Conservation (phyloP, 2,329 filamentous ascomycete genomes). For the Elsinoe arachidis region DNA sequence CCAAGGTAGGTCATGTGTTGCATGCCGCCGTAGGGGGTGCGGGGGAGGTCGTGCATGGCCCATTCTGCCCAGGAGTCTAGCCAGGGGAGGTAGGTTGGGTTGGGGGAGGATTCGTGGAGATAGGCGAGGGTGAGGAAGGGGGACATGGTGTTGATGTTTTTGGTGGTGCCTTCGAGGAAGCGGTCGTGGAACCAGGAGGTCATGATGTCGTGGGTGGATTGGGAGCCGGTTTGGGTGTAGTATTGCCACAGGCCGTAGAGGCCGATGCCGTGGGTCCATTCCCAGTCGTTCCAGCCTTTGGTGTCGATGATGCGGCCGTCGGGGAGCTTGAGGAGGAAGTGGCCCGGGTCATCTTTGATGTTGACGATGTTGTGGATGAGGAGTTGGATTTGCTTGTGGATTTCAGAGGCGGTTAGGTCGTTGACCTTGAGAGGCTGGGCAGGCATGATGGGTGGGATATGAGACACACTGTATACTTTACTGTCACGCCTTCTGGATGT, state of each 20-base stretch:
- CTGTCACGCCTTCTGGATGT: conserved; percentile 13
- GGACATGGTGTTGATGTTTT: conserved; percentile 68
- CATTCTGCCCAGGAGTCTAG: conserved; percentile 75
- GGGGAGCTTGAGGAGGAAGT: conserved; percentile 61
- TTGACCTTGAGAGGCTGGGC: conserved; percentile 27
- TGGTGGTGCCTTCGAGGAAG: conserved; percentile 64
- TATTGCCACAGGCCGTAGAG: conserved; percentile 78
- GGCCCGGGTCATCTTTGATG: conserved; percentile 65
- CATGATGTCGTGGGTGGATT: conserved; percentile 54
- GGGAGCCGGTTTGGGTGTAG: conserved; percentile 60
- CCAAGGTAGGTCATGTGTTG: conserved; percentile 68
- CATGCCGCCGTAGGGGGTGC: conserved; percentile 63
- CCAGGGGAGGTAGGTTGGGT: conserved; percentile 64
- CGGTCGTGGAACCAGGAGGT: conserved; percentile 64
- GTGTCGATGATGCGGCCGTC: conserved; percentile 74
- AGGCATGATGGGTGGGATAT: conserved; percentile 28
- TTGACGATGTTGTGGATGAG: conserved; percentile 68
- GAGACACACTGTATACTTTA: background rate
- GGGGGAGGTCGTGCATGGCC: conserved; percentile 67
- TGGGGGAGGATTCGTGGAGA: conserved; percentile 65
- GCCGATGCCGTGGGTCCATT: conserved; percentile 51
- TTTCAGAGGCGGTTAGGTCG: conserved; percentile 33
- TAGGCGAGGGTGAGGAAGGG: conserved; percentile 69
- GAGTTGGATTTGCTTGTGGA: conserved; percentile 51
- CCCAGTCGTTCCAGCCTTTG: conserved; percentile 77